A percentile compares a stretch with the other conserved stretches of the same genome.
Conservation (phyloP, 164 flowering plant genomes). For the Cinnamomum chago region DNA sequence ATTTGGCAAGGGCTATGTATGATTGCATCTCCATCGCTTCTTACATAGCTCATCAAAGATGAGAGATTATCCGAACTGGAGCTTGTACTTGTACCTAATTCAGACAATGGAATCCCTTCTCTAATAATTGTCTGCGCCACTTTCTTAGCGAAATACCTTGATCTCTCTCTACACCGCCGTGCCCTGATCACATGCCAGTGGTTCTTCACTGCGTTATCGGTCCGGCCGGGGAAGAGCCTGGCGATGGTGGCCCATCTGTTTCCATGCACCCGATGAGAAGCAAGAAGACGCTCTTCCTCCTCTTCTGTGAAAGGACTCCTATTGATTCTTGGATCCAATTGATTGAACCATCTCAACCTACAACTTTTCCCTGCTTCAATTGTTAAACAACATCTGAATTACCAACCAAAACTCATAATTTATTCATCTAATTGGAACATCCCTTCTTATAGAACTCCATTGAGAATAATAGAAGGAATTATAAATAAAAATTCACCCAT, state of each 20-base stretch:
- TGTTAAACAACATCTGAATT: neutral
- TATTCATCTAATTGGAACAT: neutral
- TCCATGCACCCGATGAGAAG: conserved; percentile 58
- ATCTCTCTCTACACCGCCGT: conserved; percentile 41
- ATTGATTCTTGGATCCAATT: conserved; percentile 62
- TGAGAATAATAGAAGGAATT: neutral
- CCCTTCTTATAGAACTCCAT: neutral
- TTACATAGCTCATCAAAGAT: conserved; percentile 15
- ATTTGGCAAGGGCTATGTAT: conserved; percentile 8
- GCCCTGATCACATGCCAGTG: conserved; percentile 78
- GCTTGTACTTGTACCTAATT: conserved; percentile 4
- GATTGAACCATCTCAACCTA: conserved; percentile 77
- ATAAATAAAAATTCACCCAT: neutral
- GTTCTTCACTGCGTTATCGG: conserved; percentile 74
- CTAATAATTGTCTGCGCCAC: conserved; percentile 20
- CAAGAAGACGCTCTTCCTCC: conserved; percentile 62
- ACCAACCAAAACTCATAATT: neutral
- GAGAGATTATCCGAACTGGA: conserved; percentile 10
- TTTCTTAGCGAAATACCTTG: conserved; percentile 32
- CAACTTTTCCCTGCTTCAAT: conserved; percentile 59
- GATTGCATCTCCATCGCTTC: conserved; percentile 11
- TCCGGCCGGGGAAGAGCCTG: conserved; percentile 60
- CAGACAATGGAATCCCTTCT: conserved; percentile 3
- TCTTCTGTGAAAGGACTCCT: conserved; percentile 62
- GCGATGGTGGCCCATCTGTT: conserved; percentile 66